Conservation (phyloP, 2,329 filamentous ascomycete species). For the Cladophialophora yegresii region DNA sequence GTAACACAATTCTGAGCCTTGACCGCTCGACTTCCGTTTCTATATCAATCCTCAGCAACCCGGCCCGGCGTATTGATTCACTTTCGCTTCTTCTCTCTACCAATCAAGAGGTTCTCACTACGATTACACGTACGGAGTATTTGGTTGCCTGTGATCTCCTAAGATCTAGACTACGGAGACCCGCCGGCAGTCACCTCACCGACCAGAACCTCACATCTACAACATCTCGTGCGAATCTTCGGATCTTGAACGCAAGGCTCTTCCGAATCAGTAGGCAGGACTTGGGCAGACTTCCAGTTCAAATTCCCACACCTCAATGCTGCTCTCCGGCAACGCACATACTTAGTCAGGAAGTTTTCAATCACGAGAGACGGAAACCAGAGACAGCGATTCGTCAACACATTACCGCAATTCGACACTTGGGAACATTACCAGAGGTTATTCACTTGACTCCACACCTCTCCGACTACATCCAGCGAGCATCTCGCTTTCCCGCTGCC, state of each 20-base stretch:
- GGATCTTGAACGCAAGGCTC: neutral
- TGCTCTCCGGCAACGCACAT: conserved; percentile 6
- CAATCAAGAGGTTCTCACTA: neutral
- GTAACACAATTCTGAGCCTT: neutral
- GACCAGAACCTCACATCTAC: neutral
- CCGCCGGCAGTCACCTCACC: neutral
- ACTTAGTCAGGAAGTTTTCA: conserved; percentile 17
- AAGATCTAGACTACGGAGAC: neutral
- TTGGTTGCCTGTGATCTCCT: neutral
- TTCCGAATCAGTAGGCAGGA: neutral
- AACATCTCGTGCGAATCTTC: neutral
- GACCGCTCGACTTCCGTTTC: conserved; percentile 4
- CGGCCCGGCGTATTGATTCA: conserved; percentile 8
- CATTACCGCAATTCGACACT: conserved; percentile 19
- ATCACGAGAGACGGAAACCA: neutral
- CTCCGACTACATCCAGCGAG: conserved; percentile 16
- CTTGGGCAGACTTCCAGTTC: neutral
- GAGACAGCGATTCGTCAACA: conserved; percentile 19
- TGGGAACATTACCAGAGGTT: conserved; percentile 5
- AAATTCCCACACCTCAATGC: neutral
- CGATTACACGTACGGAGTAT: neutral
- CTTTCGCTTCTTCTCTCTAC: conserved; percentile 9
- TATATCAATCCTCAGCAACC: conserved; percentile 17
- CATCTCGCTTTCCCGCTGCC: conserved; percentile 1
- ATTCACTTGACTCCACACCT: conserved; percentile 22